These are phyloP conservation scores for Aspergillus pseudoterreus DNA, from an alignment of 2,329 filamentous ascomycete genomes.

Conservation along the genomic window DNA sequence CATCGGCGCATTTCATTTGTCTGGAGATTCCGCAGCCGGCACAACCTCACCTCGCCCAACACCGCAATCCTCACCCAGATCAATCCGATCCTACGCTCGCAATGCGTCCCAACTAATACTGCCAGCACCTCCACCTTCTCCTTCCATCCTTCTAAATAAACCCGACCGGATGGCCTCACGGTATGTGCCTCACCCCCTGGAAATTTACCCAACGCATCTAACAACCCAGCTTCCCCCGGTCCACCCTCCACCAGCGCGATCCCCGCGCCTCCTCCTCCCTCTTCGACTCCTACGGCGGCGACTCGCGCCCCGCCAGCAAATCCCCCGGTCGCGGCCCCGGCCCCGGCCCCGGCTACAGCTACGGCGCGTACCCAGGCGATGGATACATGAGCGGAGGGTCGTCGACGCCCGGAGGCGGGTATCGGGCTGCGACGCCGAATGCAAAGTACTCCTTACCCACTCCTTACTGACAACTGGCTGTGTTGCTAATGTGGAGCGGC, in stretches of 20 bases:
- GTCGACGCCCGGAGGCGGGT: conserved; percentile 23
- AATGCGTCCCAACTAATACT: conserved; percentile 1
- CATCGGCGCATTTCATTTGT: too few relatives aligned
- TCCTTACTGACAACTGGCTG: too few relatives aligned
- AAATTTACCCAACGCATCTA: background rate
- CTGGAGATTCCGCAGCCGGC: too few relatives aligned
- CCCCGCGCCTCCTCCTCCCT: conserved; percentile 68
- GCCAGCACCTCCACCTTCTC: background rate
- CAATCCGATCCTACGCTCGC: background rate
- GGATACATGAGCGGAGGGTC: conserved; percentile 23
- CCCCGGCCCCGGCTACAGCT: conserved; percentile 41
- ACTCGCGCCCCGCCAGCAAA: conserved; percentile 40
- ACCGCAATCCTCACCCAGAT: too few relatives aligned
- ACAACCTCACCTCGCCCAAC: too few relatives aligned
- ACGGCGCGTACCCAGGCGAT: conserved; percentile 28
- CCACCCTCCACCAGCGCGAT: conserved; percentile 64
- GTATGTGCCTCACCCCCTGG: conserved; percentile 1
- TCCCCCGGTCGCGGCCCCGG: conserved; percentile 46
- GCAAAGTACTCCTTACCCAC: conserved; percentile 47
- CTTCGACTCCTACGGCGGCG: conserved; percentile 69
- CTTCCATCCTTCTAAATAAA: background rate
- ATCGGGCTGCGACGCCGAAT: conserved; percentile 68
- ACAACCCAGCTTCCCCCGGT: conserved; percentile 59
- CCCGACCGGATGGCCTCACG: conserved; percentile 32
- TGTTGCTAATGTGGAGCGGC: too few relatives aligned